Evolutionary conservation across 2,329 filamentous ascomycete species (phyloP), one percentile per base, ranked within the genome.

Genomic region (Metarhizium guizhouense): DNA sequence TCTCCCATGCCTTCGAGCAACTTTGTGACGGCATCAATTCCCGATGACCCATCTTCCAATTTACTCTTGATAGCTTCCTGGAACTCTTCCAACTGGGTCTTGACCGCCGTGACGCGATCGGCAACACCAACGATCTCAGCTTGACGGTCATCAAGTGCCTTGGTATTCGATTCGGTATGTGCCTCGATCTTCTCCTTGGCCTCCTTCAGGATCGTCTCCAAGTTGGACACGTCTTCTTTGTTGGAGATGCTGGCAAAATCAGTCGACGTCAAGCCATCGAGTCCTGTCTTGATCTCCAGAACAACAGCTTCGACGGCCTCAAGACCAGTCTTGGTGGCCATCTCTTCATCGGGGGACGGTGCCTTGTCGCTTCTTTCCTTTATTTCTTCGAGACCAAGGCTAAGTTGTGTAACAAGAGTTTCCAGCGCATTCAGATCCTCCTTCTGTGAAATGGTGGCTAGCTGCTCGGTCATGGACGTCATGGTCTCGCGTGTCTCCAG

Each of bases 111-210:
- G 16, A 97, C 86, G 56, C 86, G 86, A 58, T 93, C 86, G 14
- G 87, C 80, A 29, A 96, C 82, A 14, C 84, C 85, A 25, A 86
- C 85, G 54, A 90, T 90, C 68, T 96, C 93, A 48, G 86, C 82
- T 65, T 93, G 90, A 30, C 90, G 87, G 57, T 93, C 87, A 54
- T 94, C 90, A 49, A 94, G 86, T 1, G 87, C 86, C 70, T 90
- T 90, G 2, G 84, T 84, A 16, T 86, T 90, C 29, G 88, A 76
- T 47, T 89, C 86, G 50, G 87, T 84, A 55, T 92, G 85, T 3
- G 77, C 73, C 38, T 86, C 81, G 18, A 85, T 72, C 60, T 78
- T 84, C 62, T 87, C 86, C 60, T 87, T 86, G 67, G 88, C 84
- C 49, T 89, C 85, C 59, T 82, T 86, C 60, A 94, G 75, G 59